These are phyloP conservation scores for Diaporthe helianthi DNA, from an alignment of 2,329 filamentous ascomycete species.

Conservation along the genomic window DNA sequence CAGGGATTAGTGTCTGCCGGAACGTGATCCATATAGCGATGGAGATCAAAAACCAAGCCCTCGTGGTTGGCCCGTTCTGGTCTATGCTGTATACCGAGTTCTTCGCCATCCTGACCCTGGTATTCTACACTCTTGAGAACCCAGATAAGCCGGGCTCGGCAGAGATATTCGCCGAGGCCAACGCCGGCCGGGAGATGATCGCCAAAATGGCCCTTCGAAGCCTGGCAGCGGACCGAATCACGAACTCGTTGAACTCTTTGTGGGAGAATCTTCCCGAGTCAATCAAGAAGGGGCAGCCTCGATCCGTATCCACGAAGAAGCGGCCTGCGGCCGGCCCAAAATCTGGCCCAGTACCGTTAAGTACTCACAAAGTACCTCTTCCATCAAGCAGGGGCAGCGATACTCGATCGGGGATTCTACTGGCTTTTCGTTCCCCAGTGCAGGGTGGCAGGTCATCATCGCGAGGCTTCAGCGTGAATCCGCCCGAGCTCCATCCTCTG, in stretches of 20 bases:
- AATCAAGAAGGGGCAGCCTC: slow-evolving; percentile 61
- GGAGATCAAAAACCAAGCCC: slow-evolving; percentile 76
- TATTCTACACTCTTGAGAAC: slow-evolving; percentile 84
- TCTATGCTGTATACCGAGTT: slow-evolving; percentile 86
- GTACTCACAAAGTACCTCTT: slow-evolving; percentile 17
- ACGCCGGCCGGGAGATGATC: slow-evolving; percentile 83
- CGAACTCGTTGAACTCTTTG: slow-evolving; percentile 74
- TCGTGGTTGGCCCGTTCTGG: slow-evolving; percentile 85
- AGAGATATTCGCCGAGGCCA: slow-evolving; percentile 85
- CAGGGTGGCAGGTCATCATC: slow-evolving; percentile 40
- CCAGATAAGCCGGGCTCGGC: slow-evolving; percentile 75
- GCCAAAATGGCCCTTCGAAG: slow-evolving; percentile 81
- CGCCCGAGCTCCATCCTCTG: slow-evolving; percentile 54
- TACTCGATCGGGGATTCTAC: not conserved
- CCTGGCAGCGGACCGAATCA: slow-evolving; percentile 87
- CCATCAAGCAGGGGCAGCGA: slow-evolving; percentile 5
- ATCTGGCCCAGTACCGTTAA: slow-evolving; percentile 40
- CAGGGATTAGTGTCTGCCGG: slow-evolving; percentile 66
- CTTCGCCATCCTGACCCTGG: slow-evolving; percentile 78
- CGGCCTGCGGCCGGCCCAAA: slow-evolving; percentile 59
- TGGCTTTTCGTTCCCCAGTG: not conserved
- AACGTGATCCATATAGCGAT: slow-evolving; percentile 83
- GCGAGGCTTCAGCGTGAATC: slow-evolving; percentile 47
- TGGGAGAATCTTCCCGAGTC: slow-evolving; percentile 84
- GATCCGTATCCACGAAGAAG: slow-evolving; percentile 58